phyloP scores from a whole-genome alignment of 192 early-diverging fungal species.

The Rhizophagus sp. region DNA sequence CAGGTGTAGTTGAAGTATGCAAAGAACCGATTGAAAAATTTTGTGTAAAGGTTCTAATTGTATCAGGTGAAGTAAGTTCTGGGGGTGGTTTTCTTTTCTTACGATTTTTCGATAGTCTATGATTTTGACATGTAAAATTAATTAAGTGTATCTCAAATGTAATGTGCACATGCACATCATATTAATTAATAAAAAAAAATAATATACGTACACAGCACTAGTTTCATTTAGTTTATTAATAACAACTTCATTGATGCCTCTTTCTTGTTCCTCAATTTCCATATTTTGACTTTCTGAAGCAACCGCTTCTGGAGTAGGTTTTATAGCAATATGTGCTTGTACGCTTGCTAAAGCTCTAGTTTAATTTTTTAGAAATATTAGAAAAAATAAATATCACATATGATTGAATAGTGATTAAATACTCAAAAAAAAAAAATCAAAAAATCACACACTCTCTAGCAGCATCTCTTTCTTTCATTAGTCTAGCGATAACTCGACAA shows the following conservation, averaged over 20 bases:
- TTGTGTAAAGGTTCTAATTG: conserved; percentile 60
- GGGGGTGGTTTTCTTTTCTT: conserved; percentile 85
- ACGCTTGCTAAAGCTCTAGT: conserved; percentile 60
- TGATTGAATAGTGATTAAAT: not conserved
- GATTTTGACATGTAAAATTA: conserved; percentile 30
- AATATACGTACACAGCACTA: conserved; percentile 45
- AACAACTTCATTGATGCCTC: conserved; percentile 44
- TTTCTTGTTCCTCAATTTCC: conserved; percentile 52
- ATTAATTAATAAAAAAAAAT: not conserved
- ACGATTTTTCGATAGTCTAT: conserved; percentile 63
- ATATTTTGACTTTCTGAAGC: conserved; percentile 41
- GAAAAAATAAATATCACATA: not conserved
- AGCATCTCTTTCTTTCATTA: conserved; percentile 89
- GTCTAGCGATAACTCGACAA: conserved; percentile 89
- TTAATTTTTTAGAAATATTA: not conserved
- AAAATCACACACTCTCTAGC: conserved; percentile 60
- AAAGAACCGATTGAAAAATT: conserved; percentile 58
- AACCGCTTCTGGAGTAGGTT: conserved; percentile 37
- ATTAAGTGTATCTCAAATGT: not conserved
- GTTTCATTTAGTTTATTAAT: conserved; percentile 56
- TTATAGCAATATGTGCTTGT: conserved; percentile 57
- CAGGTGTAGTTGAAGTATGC: conserved; percentile 72
- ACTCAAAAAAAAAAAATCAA: not conserved
- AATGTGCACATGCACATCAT: not conserved
- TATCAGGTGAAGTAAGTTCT: conserved; percentile 66